Conservation (phyloP, 2,329 filamentous ascomycete genomes). For the Neospermospora avenae region DNA sequence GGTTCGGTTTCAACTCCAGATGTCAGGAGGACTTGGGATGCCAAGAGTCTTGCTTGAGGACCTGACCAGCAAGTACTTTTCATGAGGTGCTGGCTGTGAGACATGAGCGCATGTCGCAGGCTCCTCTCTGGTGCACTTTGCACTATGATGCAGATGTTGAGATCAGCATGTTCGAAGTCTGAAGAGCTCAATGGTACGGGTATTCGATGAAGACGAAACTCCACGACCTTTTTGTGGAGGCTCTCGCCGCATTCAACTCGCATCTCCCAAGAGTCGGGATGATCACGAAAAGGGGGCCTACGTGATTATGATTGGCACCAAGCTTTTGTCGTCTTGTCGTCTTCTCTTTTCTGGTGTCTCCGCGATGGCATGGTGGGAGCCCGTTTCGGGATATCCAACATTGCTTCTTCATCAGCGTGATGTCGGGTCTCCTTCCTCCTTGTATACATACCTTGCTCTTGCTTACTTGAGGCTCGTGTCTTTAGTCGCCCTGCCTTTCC, state of each 20-base stretch:
- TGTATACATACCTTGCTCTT: background rate
- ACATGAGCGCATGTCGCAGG: background rate
- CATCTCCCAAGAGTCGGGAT: background rate
- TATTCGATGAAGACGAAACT: background rate
- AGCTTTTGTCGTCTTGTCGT: background rate
- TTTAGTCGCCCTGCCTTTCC: background rate
- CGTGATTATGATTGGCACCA: background rate
- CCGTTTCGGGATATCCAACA: background rate
- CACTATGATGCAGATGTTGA: background rate
- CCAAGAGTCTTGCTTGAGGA: background rate
- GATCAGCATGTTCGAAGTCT: background rate
- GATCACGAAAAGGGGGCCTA: background rate
- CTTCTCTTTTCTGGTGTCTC: background rate
- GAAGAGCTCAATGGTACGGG: background rate
- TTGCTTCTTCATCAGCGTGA: background rate
- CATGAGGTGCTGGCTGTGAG: background rate
- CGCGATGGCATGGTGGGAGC: background rate
- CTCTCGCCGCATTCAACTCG: too few species aligned
- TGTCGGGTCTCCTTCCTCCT: background rate
- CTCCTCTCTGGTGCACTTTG: background rate
- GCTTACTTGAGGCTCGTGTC: background rate
- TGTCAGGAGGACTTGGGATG: background rate
- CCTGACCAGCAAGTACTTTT: background rate
- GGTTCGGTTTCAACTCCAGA: conserved; percentile 2
- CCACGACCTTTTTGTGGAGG: background rate